A percentile compares a stretch with the other conserved stretches of the same genome.
Conservation (phyloP, 345 rosid species). For the Acer yangbiense region DNA sequence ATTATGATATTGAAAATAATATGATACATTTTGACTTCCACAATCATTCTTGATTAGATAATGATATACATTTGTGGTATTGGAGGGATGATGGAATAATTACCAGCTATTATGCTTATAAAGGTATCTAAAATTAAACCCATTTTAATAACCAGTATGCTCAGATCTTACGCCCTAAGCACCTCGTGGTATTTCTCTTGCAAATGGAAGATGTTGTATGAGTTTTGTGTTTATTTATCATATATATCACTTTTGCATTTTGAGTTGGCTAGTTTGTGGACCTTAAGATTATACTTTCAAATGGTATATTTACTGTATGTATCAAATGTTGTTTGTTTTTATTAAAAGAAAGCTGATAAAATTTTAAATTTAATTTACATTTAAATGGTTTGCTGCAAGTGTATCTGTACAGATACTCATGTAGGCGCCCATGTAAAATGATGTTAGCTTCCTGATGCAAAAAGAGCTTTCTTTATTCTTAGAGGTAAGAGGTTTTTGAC, state of each 20-base stretch:
- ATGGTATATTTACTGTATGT: neutral
- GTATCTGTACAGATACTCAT: neutral
- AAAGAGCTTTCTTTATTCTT: neutral
- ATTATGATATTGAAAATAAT: too few species aligned
- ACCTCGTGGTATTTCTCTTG: neutral
- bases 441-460: neutral
- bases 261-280: neutral
- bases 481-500: neutral
- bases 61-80: neutral
- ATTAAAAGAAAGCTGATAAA: neutral
- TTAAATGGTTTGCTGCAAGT: neutral
- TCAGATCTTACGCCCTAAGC: neutral
- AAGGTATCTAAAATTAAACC: neutral
- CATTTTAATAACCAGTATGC: neutral
- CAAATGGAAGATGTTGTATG: neutral
- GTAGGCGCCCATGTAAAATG: neutral
- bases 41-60: neutral
- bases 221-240: neutral
- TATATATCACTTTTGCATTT: neutral
- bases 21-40: too few species aligned
- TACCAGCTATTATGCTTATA: neutral
- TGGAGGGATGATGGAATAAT: neutral
- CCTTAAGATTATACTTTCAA: neutral
- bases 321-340: neutral
- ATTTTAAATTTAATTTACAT: constrained; percentile 4